These are phyloP conservation scores for Crithidia expoeki DNA, from an alignment of 208 protist genomes.

Conservation along the genomic window DNA sequence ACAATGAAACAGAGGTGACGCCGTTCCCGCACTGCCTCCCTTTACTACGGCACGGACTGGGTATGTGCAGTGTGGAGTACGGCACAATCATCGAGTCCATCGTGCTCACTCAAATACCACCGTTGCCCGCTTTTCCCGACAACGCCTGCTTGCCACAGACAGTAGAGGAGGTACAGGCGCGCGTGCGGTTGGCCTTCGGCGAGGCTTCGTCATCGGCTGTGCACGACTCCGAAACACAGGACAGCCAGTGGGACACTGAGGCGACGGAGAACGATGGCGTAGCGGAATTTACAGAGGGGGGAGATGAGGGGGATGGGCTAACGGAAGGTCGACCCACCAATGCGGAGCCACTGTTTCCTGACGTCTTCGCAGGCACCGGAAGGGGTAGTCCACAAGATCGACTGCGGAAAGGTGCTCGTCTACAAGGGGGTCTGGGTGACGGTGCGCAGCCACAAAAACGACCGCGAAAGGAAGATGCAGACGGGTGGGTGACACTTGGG, in stretches of 20 bases:
- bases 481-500: conserved; percentile 48
- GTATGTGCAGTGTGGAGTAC: conserved; percentile 65
- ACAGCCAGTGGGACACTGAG: neutral
- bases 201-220: neutral
- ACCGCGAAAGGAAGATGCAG: conserved; percentile 22
- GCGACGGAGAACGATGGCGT: neutral
- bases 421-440: neutral
- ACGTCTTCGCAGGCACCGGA: conserved; percentile 19
- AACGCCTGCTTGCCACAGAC: conserved; percentile 24
- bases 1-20: conserved; percentile 51
- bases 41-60: conserved; percentile 39
- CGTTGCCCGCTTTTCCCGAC: conserved; percentile 23
- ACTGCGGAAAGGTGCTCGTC: neutral
- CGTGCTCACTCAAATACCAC: conserved; percentile 25
- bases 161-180: conserved; percentile 21
- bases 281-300: neutral
- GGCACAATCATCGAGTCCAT: conserved; percentile 48
- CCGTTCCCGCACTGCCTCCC: conserved; percentile 42
- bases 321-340: conserved; percentile 51
- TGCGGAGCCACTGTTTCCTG: conserved; percentile 60
- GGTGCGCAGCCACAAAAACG: neutral
- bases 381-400: neutral
- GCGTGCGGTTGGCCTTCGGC: conserved; percentile 14
- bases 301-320: neutral
- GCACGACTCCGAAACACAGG: conserved; percentile 7